A percentile compares a stretch with the other conserved stretches of the same genome.
These are phyloP conservation scores for Nasturtium officinale DNA, from an alignment of 345 rosid genomes.

Conservation along the genomic window DNA sequence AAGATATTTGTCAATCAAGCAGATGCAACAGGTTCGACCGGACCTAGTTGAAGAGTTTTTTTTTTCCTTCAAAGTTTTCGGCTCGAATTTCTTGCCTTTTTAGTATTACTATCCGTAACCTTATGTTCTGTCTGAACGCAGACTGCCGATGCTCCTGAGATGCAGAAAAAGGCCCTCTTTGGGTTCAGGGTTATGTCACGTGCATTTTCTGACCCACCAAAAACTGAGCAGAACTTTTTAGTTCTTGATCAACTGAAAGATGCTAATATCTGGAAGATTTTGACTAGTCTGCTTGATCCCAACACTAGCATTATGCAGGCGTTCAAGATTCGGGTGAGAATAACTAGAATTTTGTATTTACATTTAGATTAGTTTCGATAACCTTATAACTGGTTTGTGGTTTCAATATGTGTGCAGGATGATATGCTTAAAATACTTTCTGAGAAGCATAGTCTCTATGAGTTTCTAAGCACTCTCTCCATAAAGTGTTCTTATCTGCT, in stretches of 20 bases:
- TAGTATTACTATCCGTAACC: conserved; percentile 12
- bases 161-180: conserved; percentile 73
- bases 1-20: conserved; percentile 79
- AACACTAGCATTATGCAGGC: conserved; percentile 65
- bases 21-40: conserved; percentile 72
- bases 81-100: conserved; percentile 1
- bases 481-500: conserved; percentile 85
- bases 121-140: conserved; percentile 48
- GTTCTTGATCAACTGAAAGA: conserved; percentile 94
- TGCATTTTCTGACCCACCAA: conserved; percentile 76
- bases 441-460: conserved; percentile 83
- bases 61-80: background rate
- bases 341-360: conserved; percentile 6
- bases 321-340: conserved; percentile 66
- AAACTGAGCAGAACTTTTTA: conserved; percentile 87
- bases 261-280: conserved; percentile 87
- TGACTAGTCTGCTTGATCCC: conserved; percentile 71
- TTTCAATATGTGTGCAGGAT: conserved; percentile 61
- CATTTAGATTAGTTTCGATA: background rate
- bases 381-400: conserved; percentile 20
- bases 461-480: conserved; percentile 76
- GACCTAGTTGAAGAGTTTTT: conserved; percentile 14
- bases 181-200: conserved; percentile 92
- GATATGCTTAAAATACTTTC: conserved; percentile 90
- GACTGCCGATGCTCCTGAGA: conserved; percentile 80